Conservation (phyloP, 164 flowering plant species). For the Amborella trichopoda region DNA sequence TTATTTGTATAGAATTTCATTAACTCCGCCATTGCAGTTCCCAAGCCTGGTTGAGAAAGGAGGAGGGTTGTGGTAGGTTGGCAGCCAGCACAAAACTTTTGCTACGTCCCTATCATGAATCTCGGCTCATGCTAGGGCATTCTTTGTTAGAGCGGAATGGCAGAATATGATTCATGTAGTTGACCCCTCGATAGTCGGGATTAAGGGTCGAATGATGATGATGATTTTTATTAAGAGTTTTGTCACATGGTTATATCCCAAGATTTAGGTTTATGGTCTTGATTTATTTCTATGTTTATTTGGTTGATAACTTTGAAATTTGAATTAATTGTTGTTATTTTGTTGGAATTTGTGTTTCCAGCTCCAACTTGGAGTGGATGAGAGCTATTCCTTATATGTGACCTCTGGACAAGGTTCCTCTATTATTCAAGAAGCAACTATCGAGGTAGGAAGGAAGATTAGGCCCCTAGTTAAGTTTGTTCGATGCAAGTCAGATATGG, state of each 20-base stretch:
- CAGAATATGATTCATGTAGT: too few relatives aligned
- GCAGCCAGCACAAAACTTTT: too few relatives aligned
- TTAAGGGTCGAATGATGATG: too few relatives aligned
- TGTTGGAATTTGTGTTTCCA: slow-evolving; percentile 1
- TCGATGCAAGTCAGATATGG: not conserved
- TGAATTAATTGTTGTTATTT: not conserved
- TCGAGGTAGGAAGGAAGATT: slow-evolving; percentile 14
- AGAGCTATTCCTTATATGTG: slow-evolving; percentile 24
- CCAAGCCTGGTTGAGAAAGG: too few relatives aligned
- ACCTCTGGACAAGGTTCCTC: slow-evolving; percentile 14
- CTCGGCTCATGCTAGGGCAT: too few relatives aligned
- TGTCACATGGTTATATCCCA: not conserved
- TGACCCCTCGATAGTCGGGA: too few relatives aligned
- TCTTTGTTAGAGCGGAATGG: too few relatives aligned
- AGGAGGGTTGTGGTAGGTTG: too few relatives aligned
- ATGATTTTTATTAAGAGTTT: not conserved
- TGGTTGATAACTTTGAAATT: not conserved
- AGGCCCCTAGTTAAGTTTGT: not conserved
- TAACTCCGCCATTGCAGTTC: too few relatives aligned
- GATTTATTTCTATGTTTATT: not conserved
- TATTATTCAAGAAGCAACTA: slow-evolving; percentile 15
- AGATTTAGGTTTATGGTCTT: not conserved
- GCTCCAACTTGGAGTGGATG: slow-evolving; percentile 25
- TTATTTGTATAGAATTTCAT: too few relatives aligned
- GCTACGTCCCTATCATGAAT: too few relatives aligned